Conservation (phyloP, 2,329 filamentous ascomycete species). For the Fonsecaea nubica region DNA sequence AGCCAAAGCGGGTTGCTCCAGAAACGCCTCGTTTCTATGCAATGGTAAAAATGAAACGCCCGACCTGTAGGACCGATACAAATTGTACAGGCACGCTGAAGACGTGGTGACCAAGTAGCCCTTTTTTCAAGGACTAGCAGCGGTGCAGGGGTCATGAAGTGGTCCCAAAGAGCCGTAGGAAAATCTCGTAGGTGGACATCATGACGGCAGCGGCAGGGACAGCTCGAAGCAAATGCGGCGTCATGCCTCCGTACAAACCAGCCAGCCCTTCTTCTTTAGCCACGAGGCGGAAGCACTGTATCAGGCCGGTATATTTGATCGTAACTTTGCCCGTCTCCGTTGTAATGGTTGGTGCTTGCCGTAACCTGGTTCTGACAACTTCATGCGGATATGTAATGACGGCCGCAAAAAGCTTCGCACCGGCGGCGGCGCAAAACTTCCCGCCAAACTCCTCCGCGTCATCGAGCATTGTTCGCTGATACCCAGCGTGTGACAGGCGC, state of each 20-base stretch:
- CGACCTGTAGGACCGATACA: background rate
- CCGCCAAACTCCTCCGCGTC: conserved; percentile 77
- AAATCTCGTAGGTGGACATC: conserved; percentile 43
- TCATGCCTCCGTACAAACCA: conserved; percentile 86
- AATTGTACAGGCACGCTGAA: background rate
- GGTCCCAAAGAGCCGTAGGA: background rate
- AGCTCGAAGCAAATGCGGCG: conserved; percentile 86
- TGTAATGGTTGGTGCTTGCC: conserved; percentile 85
- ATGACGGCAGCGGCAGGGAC: conserved; percentile 94
- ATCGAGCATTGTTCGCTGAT: conserved; percentile 73
- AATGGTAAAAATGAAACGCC: background rate
- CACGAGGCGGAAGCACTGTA: conserved; percentile 86
- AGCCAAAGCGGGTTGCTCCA: background rate
- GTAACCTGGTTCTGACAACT: conserved; percentile 81
- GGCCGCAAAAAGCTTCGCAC: conserved; percentile 84
- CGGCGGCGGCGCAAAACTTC: conserved; percentile 77
- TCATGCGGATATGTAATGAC: conserved; percentile 91
- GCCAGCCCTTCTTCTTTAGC: conserved; percentile 87
- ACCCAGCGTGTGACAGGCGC: conserved; percentile 62
- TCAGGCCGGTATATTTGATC: conserved; percentile 84
- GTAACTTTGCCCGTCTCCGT: conserved; percentile 65
- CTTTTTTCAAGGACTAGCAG: background rate
- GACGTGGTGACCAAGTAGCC: background rate
- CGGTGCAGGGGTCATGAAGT: background rate
- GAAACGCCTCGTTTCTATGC: background rate